Base-by-base conservation (phyloP, 2,329 filamentous ascomycete genomes). In the Fragosphaeria purpurea region DNA sequence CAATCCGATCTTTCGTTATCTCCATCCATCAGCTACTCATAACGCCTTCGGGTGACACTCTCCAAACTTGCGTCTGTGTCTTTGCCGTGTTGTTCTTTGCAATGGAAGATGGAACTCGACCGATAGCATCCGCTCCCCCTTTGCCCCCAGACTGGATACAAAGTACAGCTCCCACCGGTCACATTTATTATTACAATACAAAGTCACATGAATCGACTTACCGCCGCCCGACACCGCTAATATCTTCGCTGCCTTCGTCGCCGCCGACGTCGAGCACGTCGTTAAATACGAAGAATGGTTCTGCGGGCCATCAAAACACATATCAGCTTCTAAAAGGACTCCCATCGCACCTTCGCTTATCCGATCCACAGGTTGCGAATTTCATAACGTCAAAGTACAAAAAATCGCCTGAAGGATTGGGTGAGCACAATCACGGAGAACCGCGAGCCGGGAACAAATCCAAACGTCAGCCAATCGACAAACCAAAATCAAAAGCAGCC, bases 71-170 rank as follows among this genome's bases (percentile, higher is more conserved):
- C 22, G 22, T 22, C 22, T 22, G 22, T 22, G 22, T 22, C 22
- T 22, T 22, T 22, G 22, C 22, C 22, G 22, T 22, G 22, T 22
- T 22, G 22, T 22, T 22, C 22, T 22, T 22, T 22, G 22, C 22
- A 22, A 22, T 22, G 22, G 22, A 22, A 22, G 22, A 22, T 22
- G 22, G 22, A 22, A 22, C 22, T 22, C 22, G 22, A 22, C 22
- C 22, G 22, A 22, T 22, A 37, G 35, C 35, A 37, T 11, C 35
- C 35, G 11, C 87, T 85, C 22, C 79, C 44, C 80, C 86, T 38
- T 73, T 96, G 1, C 84, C 83, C 33, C 74, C 83, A 42, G 89
- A 88, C 56, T 96, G 90, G 90, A 88, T 86, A n/a, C 87, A 95
- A 66, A 89, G 96, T 69, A 90, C 83, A 67, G 88, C 90, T 48